Evolutionary conservation across 768 basidiomycete genomes (phyloP).

Genomic region (Boletus reticulatus): DNA sequence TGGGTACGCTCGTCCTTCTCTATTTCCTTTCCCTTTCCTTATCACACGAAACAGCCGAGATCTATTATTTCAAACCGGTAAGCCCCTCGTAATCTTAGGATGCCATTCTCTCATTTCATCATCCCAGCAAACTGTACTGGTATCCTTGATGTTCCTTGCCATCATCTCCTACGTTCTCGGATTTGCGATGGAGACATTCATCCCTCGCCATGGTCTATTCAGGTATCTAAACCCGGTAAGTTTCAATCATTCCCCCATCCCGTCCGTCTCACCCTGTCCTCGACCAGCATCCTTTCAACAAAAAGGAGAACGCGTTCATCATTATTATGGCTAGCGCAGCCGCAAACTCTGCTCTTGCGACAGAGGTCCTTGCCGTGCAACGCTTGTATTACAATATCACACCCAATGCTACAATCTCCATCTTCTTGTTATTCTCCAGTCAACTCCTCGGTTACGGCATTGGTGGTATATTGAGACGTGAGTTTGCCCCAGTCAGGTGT

Average conservation of each 20-base stretch:
- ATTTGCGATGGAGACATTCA: conserved; percentile 41
- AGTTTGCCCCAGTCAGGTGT: conserved; percentile 6
- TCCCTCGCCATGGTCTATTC: conserved; percentile 46
- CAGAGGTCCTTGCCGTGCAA: conserved; percentile 54
- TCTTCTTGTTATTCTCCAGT: conserved; percentile 40
- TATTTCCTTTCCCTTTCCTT: neutral
- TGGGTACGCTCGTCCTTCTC: conserved; percentile 33
- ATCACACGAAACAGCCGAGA: conserved; percentile 40
- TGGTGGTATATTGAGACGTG: conserved; percentile 49
- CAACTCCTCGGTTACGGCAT: conserved; percentile 50
- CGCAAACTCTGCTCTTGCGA: conserved; percentile 52
- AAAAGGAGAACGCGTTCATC: conserved; percentile 57
- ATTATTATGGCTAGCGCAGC: conserved; percentile 57
- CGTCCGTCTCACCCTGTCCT: neutral
- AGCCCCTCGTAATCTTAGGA: neutral
- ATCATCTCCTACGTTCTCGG: conserved; percentile 53
- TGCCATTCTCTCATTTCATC: neutral
- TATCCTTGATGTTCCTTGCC: conserved; percentile 54
- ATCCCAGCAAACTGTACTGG: conserved; percentile 46
- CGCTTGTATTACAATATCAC: conserved; percentile 53
- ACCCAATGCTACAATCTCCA: conserved; percentile 43
- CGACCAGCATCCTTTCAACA: conserved; percentile 52
- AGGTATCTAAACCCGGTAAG: conserved; percentile 49
- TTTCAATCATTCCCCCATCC: neutral
- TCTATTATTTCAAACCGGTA: conserved; percentile 61